These are phyloP conservation scores for Vaccinium myrtillus DNA, from an alignment of 148 eudicot genomes.

Conservation along the genomic window DNA sequence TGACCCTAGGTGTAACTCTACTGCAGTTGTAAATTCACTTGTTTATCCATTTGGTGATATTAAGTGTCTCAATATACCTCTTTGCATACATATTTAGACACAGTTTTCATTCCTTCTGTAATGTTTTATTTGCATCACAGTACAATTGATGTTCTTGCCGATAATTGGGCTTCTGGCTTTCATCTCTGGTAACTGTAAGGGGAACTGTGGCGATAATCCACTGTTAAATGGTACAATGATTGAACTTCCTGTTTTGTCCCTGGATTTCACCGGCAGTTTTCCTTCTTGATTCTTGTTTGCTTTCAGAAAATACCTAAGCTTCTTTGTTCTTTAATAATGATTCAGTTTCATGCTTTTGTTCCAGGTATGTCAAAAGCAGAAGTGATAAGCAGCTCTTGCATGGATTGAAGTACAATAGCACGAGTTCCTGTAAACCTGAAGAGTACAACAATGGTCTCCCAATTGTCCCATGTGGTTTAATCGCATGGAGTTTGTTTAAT, in stretches of 20 bases:
- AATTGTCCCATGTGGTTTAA: slow-evolving; percentile 76
- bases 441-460: slow-evolving; percentile 46
- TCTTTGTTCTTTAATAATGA: neutral
- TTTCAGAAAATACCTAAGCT: neutral
- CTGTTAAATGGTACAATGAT: neutral
- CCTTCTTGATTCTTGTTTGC: neutral
- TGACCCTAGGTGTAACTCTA: neutral
- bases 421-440: slow-evolving; percentile 61
- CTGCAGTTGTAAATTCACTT: neutral
- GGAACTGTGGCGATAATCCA: neutral
- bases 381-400: slow-evolving; percentile 62
- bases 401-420: slow-evolving; percentile 40
- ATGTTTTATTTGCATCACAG: neutral
- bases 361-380: slow-evolving; percentile 77
- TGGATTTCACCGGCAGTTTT: slow-evolving; percentile 3
- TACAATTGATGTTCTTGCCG: neutral
- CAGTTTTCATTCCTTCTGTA: neutral
- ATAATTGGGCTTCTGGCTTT: neutral
- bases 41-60: neutral
- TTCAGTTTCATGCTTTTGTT: slow-evolving; percentile 17
- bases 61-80: neutral
- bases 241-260: neutral
- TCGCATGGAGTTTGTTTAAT: slow-evolving; percentile 85
- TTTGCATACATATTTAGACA: neutral
- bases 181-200: slow-evolving; percentile 4